Base-by-base conservation (phyloP, 768 basidiomycete genomes). In the Leccinellum luteum region DNA sequence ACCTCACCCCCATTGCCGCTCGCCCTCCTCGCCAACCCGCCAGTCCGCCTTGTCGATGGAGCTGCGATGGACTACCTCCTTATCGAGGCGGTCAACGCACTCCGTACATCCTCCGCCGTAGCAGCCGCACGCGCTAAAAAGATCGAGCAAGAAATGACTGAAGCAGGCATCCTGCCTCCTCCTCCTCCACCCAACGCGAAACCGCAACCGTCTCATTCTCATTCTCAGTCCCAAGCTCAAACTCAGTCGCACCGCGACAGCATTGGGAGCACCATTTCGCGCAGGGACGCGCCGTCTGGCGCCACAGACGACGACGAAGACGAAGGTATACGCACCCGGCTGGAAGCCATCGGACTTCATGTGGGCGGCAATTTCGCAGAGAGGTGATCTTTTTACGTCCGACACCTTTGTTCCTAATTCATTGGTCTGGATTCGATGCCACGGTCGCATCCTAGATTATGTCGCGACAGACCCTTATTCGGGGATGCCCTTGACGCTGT, bases 291-390 rank as follows among this genome's bases (percentile, higher is more conserved):
- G 9, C 55, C 10, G 4, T 55, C 1, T 21, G 13, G 2, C 13
- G 13, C n/a, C 4, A 6, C 57, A 0, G 64, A 67, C 27, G 86
- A 87, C 58, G 89, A 90, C 30, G 89, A 92, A 15, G 90, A 92
- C 51, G 88, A 89, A 51, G 88, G 79, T 8, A 71, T 92, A 12
- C 74, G 85, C 43, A 69, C 80, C 30, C 76, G 92, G 51, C 74
- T 97, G 38, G 93, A 96, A 70, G 78, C 84, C 7, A 91, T 98
- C 58, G 94, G 94, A 0, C 73, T 86, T 63, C 90, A 93, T 66
- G 90, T 95, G 2, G 94, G 94, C 1, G 85, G 87, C 4, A 92
- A 90, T 68, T 83, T 94, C 57, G 84, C 87, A 2, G 94, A 96
- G 78, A 79, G 88, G 94, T 94, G 19, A 34, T 2, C 19, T 28